A percentile compares a stretch with the other conserved stretches of the same genome.
Conservation (phyloP, 2,329 filamentous ascomycete genomes). For the Neocatenulostroma microsporum region DNA sequence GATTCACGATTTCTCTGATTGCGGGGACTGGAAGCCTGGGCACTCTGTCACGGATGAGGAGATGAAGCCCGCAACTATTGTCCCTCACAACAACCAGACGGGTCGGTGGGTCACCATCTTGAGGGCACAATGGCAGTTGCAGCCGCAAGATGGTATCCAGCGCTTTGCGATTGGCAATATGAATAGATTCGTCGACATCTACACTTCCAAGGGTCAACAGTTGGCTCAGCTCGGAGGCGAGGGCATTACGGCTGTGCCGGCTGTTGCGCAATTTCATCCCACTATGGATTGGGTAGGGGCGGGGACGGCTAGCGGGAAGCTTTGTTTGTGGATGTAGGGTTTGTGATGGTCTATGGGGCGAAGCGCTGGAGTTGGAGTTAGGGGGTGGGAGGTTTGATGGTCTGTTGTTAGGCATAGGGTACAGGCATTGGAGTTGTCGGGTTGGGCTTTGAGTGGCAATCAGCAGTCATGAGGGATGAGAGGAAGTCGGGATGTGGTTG, state of each 20-base stretch:
- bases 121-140: slow-evolving; percentile 82
- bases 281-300: slow-evolving; percentile 85
- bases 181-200: slow-evolving; percentile 83
- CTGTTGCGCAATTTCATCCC: slow-evolving; percentile 84
- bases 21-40: slow-evolving; percentile 39
- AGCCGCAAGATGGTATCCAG: slow-evolving; percentile 68
- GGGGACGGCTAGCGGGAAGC: slow-evolving; percentile 83
- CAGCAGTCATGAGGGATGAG: no score
- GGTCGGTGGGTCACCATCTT: slow-evolving; percentile 85
- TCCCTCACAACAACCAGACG: slow-evolving; percentile 91
- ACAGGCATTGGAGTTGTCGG: no score
- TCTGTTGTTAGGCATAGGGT: no score
- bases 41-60: slow-evolving; percentile 39
- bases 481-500: no score
- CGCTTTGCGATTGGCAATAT: slow-evolving; percentile 94
- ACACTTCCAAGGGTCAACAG: slow-evolving; percentile 72
- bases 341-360: no score
- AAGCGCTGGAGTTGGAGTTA: no score
- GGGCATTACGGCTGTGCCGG: slow-evolving; percentile 87
- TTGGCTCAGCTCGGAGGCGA: slow-evolving; percentile 81
- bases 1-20: slow-evolving; percentile 64
- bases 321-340: slow-evolving; percentile 88
- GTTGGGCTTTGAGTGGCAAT: no score
- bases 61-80: slow-evolving; percentile 60
- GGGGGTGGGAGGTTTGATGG: no score